phyloP scores from a whole-genome alignment of 176 grass and related monocot genomes.

The Eragrostis curvula region DNA sequence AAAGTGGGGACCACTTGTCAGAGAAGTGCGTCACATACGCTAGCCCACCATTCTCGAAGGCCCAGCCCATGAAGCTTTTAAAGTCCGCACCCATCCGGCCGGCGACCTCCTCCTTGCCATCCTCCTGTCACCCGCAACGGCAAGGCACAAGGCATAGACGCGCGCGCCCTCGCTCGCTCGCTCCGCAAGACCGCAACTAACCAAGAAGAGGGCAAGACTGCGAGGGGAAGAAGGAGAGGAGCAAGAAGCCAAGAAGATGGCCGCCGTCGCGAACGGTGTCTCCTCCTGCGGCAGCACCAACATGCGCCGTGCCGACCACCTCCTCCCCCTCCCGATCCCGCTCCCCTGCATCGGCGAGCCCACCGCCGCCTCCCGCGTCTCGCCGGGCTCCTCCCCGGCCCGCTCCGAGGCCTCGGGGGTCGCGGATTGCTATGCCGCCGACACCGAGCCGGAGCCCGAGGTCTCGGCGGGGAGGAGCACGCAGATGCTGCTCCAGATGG shows the following conservation, averaged over 20 bases:
- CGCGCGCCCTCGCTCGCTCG: conserved; percentile 50
- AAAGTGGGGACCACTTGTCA: not conserved
- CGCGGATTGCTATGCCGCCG: conserved; percentile 36
- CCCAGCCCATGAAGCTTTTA: not conserved
- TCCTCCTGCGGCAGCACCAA: conserved; percentile 57
- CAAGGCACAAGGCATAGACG: not conserved
- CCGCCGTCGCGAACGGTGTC: conserved; percentile 21
- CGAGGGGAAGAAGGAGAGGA: not conserved
- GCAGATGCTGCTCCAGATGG: conserved; percentile 65
- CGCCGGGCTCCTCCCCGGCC: conserved; percentile 48
- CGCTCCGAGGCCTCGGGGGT: conserved; percentile 49
- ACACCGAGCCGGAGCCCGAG: conserved; percentile 20
- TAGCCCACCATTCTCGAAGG: conserved; percentile 21
- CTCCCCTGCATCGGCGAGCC: conserved; percentile 52
- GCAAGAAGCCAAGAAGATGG: conserved; percentile 56
- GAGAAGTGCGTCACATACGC: not conserved
- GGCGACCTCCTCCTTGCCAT: no score
- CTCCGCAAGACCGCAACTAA: no score
- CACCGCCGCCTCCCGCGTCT: conserved; percentile 48
- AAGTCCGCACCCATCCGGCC: conserved; percentile 9
- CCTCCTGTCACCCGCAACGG: not conserved
- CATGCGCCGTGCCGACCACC: conserved; percentile 41
- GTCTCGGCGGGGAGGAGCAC: conserved; percentile 56
- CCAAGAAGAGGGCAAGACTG: not conserved
- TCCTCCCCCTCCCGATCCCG: conserved; percentile 37